Evolutionary conservation across 129 eudicot genomes (phyloP).

Genomic region (Kitagawia praeruptora): DNA sequence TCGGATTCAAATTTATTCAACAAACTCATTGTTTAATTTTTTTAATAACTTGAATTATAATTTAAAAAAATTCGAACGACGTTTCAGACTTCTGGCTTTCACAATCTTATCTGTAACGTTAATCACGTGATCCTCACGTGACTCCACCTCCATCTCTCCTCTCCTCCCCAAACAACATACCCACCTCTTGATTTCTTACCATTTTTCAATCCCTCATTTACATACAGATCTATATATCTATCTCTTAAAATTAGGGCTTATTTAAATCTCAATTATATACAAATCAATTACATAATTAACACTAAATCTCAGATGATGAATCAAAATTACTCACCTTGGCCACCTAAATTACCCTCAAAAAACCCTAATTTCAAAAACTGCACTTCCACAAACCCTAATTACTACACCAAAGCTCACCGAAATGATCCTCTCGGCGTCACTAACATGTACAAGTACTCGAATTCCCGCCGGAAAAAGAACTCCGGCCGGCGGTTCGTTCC

Average conservation of each 20-base stretch:
- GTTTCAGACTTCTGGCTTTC: no score
- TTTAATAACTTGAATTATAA: no score
- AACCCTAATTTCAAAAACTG: neutral
- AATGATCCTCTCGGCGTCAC: neutral
- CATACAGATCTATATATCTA: neutral
- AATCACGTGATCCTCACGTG: neutral
- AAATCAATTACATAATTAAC: no score
- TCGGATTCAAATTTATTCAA: no score
- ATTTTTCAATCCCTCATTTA: no score
- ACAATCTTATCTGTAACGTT: neutral
- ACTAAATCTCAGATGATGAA: neutral
- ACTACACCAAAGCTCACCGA: neutral
- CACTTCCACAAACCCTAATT: neutral
- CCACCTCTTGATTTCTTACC: neutral
- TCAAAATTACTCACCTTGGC: neutral
- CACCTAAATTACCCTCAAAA: neutral
- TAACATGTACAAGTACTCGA: neutral
- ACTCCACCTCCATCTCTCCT: neutral
- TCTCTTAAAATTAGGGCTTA: neutral
- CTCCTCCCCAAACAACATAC: neutral
- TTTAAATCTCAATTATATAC: no score
- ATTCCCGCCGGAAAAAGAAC: neutral
- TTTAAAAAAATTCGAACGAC: no score
- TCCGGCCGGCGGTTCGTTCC: neutral
- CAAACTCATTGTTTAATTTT: no score